Evolutionary conservation across 805 yeast genomes (phyloP).

Genomic region (Pichia membranifaciens): DNA sequence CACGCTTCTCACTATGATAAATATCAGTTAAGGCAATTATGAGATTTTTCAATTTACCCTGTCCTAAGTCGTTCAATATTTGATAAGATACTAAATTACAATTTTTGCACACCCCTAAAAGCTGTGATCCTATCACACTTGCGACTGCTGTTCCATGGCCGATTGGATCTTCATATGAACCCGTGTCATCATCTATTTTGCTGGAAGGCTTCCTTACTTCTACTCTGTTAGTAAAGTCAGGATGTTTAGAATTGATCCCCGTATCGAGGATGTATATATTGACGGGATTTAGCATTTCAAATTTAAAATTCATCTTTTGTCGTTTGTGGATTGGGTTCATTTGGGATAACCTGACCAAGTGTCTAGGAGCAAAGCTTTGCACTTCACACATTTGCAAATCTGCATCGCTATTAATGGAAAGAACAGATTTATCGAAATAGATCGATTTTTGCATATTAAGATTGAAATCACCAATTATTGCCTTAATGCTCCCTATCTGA

Average conservation of each 20-base stretch:
- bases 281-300: slow-evolving; percentile 37
- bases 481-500: slow-evolving; percentile 30
- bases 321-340: slow-evolving; percentile 20
- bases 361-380: slow-evolving; percentile 33
- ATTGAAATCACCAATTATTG: slow-evolving; percentile 34
- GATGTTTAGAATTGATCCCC: slow-evolving; percentile 34
- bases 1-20: slow-evolving; percentile 9
- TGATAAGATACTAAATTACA: slow-evolving; percentile 39
- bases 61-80: slow-evolving; percentile 35
- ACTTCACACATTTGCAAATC: slow-evolving; percentile 21
- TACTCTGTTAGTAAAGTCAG: slow-evolving; percentile 38
- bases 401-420: slow-evolving; percentile 32
- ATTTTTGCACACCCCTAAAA: slow-evolving; percentile 49
- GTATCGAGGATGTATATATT: slow-evolving; percentile 30
- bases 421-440: slow-evolving; percentile 31
- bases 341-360: slow-evolving; percentile 38
- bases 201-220: background rate
- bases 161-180: slow-evolving; percentile 27
- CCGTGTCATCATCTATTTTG: background rate
- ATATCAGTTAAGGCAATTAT: slow-evolving; percentile 27
- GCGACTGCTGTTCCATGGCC: slow-evolving; percentile 59
- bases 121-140: slow-evolving; percentile 44
- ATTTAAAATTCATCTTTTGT: slow-evolving; percentile 34
- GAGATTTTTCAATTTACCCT: slow-evolving; percentile 31
- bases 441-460: slow-evolving; percentile 26